Evolutionary conservation across 164 flowering plant species (phyloP).

Genomic region (grape (Vitis vinifera)): DNA sequence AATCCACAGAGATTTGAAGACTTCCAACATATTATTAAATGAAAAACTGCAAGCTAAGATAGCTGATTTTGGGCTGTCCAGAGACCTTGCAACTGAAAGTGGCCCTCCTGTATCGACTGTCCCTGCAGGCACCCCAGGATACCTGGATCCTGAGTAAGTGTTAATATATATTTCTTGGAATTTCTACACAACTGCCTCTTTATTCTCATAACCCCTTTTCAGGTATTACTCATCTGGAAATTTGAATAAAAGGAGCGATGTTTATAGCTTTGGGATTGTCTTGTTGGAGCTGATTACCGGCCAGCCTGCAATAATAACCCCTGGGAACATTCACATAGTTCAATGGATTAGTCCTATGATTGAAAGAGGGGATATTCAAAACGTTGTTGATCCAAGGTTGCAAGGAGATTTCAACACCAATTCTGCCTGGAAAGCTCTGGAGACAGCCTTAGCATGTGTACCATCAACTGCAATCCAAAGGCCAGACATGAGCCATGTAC

Average conservation of each 20-base stretch:
- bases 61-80: conserved; percentile 27
- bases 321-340: conserved; percentile 10
- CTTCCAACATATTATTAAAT: conserved; percentile 24
- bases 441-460: conserved; percentile 28
- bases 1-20: conserved; percentile 30
- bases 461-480: conserved; percentile 18
- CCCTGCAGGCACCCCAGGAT: conserved; percentile 22
- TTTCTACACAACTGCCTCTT: neutral
- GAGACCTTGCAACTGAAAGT: conserved; percentile 7
- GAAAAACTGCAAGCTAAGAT: conserved; percentile 20
- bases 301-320: conserved; percentile 13
- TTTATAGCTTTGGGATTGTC: conserved; percentile 43
- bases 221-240: conserved; percentile 24
- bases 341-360: conserved; percentile 25
- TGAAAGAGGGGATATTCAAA: neutral
- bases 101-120: conserved; percentile 5
- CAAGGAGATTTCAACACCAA: too few species aligned
- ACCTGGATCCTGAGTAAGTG: conserved; percentile 27
- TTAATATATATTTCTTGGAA: neutral
- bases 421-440: too few species aligned
- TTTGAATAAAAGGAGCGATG: conserved; percentile 38
- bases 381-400: too few species aligned
- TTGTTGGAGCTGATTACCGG: conserved; percentile 43
- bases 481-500: conserved; percentile 27
- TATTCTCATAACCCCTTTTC: neutral